Conservation (phyloP, 1,284 basidiomycete species). For the Golubevia sp. region DNA sequence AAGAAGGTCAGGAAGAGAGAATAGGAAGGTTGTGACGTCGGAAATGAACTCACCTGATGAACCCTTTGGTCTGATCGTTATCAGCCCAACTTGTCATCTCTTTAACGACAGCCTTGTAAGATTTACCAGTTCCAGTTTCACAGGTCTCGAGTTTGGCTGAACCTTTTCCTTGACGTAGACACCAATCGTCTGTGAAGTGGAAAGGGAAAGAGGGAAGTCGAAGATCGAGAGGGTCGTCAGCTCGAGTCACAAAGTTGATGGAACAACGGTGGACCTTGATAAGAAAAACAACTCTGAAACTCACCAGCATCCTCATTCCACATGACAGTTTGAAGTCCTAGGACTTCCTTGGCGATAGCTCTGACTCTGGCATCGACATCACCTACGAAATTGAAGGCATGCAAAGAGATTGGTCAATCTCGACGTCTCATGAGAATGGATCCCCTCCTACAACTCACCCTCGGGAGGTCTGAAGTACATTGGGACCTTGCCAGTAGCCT, state of each 20-base stretch:
- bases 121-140: conserved; percentile 25
- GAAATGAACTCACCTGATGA: conserved; percentile 20
- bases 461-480: conserved; percentile 47
- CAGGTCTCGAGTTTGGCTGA: conserved; percentile 32
- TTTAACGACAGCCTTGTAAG: conserved; percentile 17
- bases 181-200: no score
- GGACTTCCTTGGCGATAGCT: conserved; percentile 44
- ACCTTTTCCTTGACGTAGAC: conserved; percentile 34
- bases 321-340: conserved; percentile 47
- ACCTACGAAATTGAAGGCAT: no score
- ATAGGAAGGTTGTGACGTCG: no score
- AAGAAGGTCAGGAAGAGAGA: no score
- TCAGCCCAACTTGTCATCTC: conserved; percentile 30
- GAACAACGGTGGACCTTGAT: no score
- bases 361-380: conserved; percentile 51
- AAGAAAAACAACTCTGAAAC: no score
- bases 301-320: conserved; percentile 49
- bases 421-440: no score
- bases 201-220: no score
- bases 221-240: no score
- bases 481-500: conserved; percentile 41
- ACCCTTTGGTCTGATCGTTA: conserved; percentile 24
- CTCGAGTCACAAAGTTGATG: no score
- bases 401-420: no score
- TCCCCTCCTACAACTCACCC: no score